Evolutionary conservation across 2,329 filamentous ascomycete species (phyloP).

Genomic region (Scorias spongiosa): DNA sequence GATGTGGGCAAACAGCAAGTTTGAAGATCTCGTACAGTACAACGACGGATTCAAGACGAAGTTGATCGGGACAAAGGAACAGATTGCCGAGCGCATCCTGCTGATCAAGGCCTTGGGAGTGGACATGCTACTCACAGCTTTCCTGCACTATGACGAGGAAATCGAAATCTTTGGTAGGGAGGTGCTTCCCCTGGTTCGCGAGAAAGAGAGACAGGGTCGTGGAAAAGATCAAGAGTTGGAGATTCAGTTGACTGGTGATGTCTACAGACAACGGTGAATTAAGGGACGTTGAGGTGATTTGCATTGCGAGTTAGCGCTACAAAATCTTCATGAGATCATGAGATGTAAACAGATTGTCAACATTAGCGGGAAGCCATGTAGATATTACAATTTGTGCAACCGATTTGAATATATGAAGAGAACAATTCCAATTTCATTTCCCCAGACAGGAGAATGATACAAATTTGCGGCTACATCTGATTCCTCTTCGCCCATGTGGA

Average conservation of each 20-base stretch:
- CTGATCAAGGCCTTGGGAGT: slow-evolving; percentile 32
- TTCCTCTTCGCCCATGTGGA: background rate
- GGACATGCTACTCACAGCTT: slow-evolving; percentile 31
- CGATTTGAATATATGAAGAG: too few species aligned
- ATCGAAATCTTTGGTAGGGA: slow-evolving; percentile 34
- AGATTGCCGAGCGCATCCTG: slow-evolving; percentile 36
- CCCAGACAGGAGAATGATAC: too few species aligned
- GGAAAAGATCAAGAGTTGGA: slow-evolving; percentile 33
- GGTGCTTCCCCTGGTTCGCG: slow-evolving; percentile 32
- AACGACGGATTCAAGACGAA: slow-evolving; percentile 43
- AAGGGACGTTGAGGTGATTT: background rate
- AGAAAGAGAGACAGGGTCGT: slow-evolving; percentile 32
- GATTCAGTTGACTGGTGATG: slow-evolving; percentile 32
- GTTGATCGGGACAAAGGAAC: slow-evolving; percentile 36
- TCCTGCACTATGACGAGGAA: slow-evolving; percentile 39
- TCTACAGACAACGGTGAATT: slow-evolving; percentile 23
- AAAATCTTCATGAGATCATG: too few species aligned
- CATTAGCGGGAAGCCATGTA: too few species aligned
- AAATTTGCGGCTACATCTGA: too few species aligned
- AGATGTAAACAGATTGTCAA: too few species aligned
- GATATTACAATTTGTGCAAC: too few species aligned
- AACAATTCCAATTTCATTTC: too few species aligned
- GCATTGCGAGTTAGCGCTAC: too few species aligned
- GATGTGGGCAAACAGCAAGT: slow-evolving; percentile 39
- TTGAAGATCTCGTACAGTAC: slow-evolving; percentile 40